Percentiles rank a stretch among this genome's conserved stretches.
Conservation (phyloP, 192 early-diverging fungal genomes). For the Podila minutissima region DNA sequence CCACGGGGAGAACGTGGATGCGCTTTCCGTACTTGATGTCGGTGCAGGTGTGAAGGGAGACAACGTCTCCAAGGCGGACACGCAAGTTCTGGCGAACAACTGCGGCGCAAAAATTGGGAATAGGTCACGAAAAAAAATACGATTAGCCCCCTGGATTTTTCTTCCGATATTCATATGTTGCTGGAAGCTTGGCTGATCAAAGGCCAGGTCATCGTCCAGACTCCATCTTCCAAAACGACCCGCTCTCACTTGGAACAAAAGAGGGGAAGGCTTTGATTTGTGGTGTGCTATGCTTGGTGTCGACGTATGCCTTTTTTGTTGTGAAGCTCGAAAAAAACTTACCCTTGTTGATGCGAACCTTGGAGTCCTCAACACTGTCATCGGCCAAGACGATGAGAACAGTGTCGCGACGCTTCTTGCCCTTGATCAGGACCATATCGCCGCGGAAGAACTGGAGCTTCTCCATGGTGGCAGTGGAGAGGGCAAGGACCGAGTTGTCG, state of each 20-base stretch:
- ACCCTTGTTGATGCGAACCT: conserved; percentile 82
- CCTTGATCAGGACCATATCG: conserved; percentile 85
- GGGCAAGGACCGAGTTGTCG: conserved; percentile 85
- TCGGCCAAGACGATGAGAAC: conserved; percentile 84
- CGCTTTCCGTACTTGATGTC: conserved; percentile 90
- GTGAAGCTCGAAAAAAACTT: not conserved
- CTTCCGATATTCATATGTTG: too few relatives aligned
- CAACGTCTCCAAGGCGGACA: conserved; percentile 85
- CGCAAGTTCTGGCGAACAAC: conserved; percentile 85
- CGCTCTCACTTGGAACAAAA: not conserved
- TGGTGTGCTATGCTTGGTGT: not conserved
- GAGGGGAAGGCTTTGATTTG: too few relatives aligned
- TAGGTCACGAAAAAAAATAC: not conserved
- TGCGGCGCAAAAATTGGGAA: not conserved
- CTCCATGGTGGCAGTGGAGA: conserved; percentile 83
- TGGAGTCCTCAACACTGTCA: conserved; percentile 80
- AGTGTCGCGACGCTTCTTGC: conserved; percentile 89
- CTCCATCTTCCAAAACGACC: too few relatives aligned
- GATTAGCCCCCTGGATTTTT: too few relatives aligned
- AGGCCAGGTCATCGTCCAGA: too few relatives aligned
- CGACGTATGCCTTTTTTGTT: too few relatives aligned
- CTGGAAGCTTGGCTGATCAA: too few relatives aligned
- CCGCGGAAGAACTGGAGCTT: conserved; percentile 79
- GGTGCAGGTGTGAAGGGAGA: conserved; percentile 81
- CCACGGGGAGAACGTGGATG: conserved; percentile 87